Evolutionary conservation across 208 protist genomes (phyloP), one percentile per base, ranked within the genome.

Genomic region (Trypanosoma rangeli): DNA sequence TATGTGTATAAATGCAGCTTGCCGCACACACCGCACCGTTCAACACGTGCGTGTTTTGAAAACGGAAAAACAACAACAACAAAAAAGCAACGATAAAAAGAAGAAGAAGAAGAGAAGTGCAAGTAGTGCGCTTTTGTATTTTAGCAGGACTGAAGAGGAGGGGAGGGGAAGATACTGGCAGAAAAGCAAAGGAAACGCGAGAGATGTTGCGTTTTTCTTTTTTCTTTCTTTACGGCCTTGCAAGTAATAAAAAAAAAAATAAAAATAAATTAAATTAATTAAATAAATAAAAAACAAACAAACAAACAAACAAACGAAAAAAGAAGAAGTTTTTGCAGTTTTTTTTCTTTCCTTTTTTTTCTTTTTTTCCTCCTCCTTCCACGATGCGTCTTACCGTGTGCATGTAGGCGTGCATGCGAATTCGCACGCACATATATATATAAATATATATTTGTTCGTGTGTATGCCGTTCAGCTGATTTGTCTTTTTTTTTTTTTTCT

Each of bases 71-170:
- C 7, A 54, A n/a, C 22, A 54, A 54, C 42, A 46, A 46, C 8
- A 46, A 46, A 46, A 46, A 46, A 15, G 42, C 10, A 15, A 46
- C 15, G 42, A 15, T 46, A 15, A 68, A 10, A 44, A 22, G 31
- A 61, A 49, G 37, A 70, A 58, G 28, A 58, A n/a, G 31, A 60
- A 49, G 50, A 66, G 13, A 71, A 53, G 64, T n/a, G n/a, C n/a
- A n/a, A n/a, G n/a, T n/a, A n/a, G n/a, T n/a, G n/a, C n/a, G n/a
- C n/a, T n/a, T n/a, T n/a, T n/a, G n/a, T n/a, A n/a, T n/a, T n/a
- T n/a, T n/a, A n/a, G n/a, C n/a, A n/a, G n/a, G n/a, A n/a, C n/a
- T n/a, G n/a, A n/a, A n/a, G n/a, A n/a, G n/a, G n/a, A n/a, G n/a
- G n/a, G n/a, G n/a, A n/a, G n/a, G n/a, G n/a, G n/a, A n/a, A n/a